Evolutionary conservation across 176 grass and related monocot genomes (phyloP).

Genomic region (Oryza meridionalis): DNA sequence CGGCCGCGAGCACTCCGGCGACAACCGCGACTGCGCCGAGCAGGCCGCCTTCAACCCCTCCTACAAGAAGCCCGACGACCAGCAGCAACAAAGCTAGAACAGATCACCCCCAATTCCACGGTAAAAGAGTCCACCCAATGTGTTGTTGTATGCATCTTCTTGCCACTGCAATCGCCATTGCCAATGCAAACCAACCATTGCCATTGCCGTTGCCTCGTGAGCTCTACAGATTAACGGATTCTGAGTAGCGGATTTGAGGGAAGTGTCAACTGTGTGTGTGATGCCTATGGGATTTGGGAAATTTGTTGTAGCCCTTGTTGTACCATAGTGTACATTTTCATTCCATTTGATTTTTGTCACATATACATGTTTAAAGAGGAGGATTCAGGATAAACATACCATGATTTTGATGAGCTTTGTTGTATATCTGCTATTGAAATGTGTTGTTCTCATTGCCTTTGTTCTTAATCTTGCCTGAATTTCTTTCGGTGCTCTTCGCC

Average conservation of each 20-base stretch:
- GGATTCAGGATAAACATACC: constrained; percentile 20
- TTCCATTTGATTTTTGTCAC: constrained; percentile 44
- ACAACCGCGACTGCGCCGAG: constrained; percentile 74
- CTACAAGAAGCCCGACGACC: constrained; percentile 30
- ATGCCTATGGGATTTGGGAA: constrained; percentile 21
- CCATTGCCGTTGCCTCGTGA: background rate
- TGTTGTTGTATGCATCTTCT: too few relatives aligned
- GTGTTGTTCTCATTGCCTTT: background rate
- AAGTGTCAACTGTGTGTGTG: background rate
- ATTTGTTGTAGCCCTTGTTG: constrained; percentile 26
- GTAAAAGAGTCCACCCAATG: too few relatives aligned
- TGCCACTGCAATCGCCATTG: background rate
- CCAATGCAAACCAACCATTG: background rate
- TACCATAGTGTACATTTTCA: constrained; percentile 42
- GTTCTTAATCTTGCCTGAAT: background rate
- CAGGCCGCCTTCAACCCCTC: constrained; percentile 73
- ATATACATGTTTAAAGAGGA: constrained; percentile 47
- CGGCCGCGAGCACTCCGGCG: constrained; percentile 62
- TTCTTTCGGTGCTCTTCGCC: too few relatives aligned
- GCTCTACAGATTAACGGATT: background rate
- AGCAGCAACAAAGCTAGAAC: constrained; percentile 45
- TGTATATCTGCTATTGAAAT: background rate
- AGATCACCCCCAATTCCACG: background rate
- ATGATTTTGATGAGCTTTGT: background rate
- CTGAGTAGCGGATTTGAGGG: constrained; percentile 24